Percentiles rank a stretch among this genome's conserved stretches.
Conservation (phyloP, 2,329 filamentous ascomycete genomes). For the Sporothrix variecibatus region DNA sequence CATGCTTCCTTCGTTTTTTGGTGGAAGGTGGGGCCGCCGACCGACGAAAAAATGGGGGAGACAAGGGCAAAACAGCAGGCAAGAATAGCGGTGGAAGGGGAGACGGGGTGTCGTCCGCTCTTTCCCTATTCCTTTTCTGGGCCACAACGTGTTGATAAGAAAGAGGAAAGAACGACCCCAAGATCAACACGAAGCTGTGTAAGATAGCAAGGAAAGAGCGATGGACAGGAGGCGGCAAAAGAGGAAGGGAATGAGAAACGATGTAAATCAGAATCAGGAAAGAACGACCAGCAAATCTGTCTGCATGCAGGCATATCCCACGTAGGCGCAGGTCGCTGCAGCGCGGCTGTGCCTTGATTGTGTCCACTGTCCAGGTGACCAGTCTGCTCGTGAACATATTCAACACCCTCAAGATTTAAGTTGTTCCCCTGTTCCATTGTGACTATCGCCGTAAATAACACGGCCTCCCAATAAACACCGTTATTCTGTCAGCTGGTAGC, state of each 20-base stretch:
- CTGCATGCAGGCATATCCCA: slow-evolving; percentile 1
- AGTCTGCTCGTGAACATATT: background rate
- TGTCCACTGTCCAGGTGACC: background rate
- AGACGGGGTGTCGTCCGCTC: slow-evolving; percentile 13
- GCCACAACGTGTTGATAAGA: slow-evolving; percentile 12
- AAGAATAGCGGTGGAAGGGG: slow-evolving; percentile 13
- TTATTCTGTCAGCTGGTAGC: background rate
- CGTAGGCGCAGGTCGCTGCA: slow-evolving; percentile 5
- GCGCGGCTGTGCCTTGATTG: background rate
- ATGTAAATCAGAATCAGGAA: background rate
- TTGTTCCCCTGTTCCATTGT: background rate
- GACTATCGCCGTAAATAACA: background rate
- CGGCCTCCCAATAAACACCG: background rate
- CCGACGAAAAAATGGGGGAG: background rate
- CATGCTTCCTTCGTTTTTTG: background rate
- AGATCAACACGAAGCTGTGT: background rate
- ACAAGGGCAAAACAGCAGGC: background rate
- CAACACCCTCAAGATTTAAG: background rate
- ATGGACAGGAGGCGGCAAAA: background rate
- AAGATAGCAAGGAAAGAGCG: background rate
- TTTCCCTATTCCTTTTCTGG: background rate
- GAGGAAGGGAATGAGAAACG: background rate
- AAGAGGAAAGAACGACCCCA: background rate
- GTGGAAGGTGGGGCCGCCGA: slow-evolving; percentile 8
- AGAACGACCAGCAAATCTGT: background rate